Evolutionary conservation across 306 rosid species (phyloP), one percentile per base, ranked within the genome.

Genomic region (Vachellia pachyceras): DNA sequence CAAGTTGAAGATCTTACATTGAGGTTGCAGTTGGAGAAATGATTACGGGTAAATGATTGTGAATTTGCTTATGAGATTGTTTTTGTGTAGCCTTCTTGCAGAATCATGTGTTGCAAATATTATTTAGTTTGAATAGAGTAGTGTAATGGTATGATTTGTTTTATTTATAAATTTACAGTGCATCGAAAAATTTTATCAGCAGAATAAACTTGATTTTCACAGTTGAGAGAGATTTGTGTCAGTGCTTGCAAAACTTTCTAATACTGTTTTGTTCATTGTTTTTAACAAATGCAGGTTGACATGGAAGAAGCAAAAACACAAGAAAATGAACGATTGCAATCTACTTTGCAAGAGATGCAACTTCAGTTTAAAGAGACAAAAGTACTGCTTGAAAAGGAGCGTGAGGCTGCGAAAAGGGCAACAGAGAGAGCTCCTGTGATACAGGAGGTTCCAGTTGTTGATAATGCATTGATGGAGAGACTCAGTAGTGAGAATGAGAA

Each of bases 11-110:
- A 96, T 69, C 88, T 96, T 81, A 84, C 98, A 65, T 90, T 95
- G 94, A 96, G 99, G 84, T 84, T 96, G 77, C 98, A 94, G 84
- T 88, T 96, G 87, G 99, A 96, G 93, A 96, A 92, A 79, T 98
- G 99, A 78, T 72, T 86, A 86, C 90, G 98, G 97, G 99, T 94
- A 89, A 75, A 39, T 79, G 86, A 20, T 61, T 77, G 64, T 79
- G 52, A 20, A n/a, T 82, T 72, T 75, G 40, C 65, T 20, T 0
- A 3, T 10, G 60, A 66, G 76, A 70, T 44, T 37, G 46, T 81
- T 71, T 70, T 61, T 45, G 76, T 64, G 54, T 61, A 20, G 71
- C 45, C 42, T 35, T 60, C 69, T 58, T 68, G 50, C 75, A 72
- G 47, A 55, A 41, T 66, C 17, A 4, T n/a, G 8, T 18, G 36